These are phyloP conservation scores for Kitagawia praeruptora DNA, from an alignment of 129 eudicot species.

Conservation along the genomic window DNA sequence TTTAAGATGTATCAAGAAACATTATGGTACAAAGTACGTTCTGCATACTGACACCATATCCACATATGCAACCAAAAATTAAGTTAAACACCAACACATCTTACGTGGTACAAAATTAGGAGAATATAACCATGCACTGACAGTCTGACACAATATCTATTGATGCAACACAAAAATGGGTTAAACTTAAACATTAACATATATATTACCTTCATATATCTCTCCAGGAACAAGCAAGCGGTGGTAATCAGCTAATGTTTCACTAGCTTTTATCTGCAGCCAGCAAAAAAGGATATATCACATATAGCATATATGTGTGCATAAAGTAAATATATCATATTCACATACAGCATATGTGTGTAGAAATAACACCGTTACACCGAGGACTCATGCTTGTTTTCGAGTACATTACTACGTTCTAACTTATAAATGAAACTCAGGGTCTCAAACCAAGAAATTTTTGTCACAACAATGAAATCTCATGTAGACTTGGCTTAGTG, in stretches of 20 bases:
- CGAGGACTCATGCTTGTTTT: neutral
- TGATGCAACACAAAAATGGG: neutral
- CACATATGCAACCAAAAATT: too few species aligned
- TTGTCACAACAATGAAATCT: neutral
- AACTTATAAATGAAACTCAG: neutral
- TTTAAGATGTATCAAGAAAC: neutral
- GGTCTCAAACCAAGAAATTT: neutral
- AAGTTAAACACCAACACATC: too few species aligned
- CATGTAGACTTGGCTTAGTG: neutral
- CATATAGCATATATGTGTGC: neutral
- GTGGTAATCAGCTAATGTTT: conserved; percentile 73
- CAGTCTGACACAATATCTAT: neutral
- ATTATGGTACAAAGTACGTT: too few species aligned
- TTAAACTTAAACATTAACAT: neutral
- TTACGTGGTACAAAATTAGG: neutral
- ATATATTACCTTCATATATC: conserved; percentile 61
- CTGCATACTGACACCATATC: too few species aligned
- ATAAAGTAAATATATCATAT: neutral
- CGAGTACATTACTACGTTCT: neutral
- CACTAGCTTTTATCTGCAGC: conserved; percentile 57
- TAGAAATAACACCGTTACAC: neutral
- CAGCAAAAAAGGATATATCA: neutral
- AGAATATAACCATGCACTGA: neutral
- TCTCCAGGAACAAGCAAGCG: conserved; percentile 72
- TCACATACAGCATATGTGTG: neutral